Base-by-base conservation (phyloP, 345 rosid genomes). In the Cardamine occulta region DNA sequence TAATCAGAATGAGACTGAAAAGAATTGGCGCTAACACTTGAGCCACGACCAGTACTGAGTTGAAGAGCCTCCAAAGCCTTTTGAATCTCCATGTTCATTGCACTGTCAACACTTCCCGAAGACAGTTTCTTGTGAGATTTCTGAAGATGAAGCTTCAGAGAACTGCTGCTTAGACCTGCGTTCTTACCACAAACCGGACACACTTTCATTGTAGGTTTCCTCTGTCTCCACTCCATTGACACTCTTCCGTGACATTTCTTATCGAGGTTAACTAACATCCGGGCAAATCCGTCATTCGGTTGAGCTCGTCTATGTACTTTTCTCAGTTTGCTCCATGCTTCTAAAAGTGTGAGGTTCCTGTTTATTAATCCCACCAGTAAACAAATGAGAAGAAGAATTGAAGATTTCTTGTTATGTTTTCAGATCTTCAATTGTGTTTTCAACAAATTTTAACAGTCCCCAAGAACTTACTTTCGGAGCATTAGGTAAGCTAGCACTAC, bases 91-190 rank as follows among this genome's bases (percentile, higher is more conserved):
- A 89, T 87, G n/a, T 82, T 90, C 97, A 96, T 96, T 63, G 99
- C 99, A 75, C 99, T 93, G 81, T 93, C 99, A 15, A 96, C 99
- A 21, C 99, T 93, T 62, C 98, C 97, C 12, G 98, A 90, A 28
- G 98, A 92, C 35, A 93, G 74, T 81, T 85, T 89, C 83, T 84
- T 90, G 78, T 95, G 99, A 42, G 88, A 76, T 72, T 93, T 95
- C 77, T 93, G 99, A 73, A 96, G 80, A 78, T 96, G 98, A 56
- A 93, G 94, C 79, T 96, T 93, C 8, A 96, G 86, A 1, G 99
- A 93, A 80, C 94, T 86, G 79, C 97, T 93, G 85, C 97, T 92
- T 32, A 96, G 80, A 66, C 99, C 98, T 18, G 97, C 96, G 80
- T 89, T 87, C 77, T 96, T 91, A 70, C 99, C 97, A 35, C 99